phyloP scores from a whole-genome alignment of 169 alveolate species.

The Cryptosporidium sp. region DNA sequence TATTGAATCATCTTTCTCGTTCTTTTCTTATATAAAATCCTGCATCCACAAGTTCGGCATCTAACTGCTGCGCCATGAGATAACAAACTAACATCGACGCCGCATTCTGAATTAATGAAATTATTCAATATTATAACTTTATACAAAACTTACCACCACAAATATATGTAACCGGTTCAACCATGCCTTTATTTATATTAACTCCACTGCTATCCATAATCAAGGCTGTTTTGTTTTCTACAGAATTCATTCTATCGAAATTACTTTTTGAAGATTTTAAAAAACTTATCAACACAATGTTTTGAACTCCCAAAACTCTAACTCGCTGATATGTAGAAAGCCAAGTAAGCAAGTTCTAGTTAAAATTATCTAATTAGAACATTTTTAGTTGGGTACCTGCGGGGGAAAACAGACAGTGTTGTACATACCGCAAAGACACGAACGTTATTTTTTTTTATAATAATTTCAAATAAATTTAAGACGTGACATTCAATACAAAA shows the following conservation, averaged over 20 bases:
- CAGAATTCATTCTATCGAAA: background rate
- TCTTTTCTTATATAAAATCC: constrained; percentile 78
- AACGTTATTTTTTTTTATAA: constrained; percentile 22
- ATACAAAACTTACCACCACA: constrained; percentile 75
- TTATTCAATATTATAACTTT: background rate
- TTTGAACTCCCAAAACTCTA: background rate
- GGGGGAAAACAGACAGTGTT: constrained; percentile 26
- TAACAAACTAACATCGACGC: constrained; percentile 75
- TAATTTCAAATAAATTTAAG: constrained; percentile 29
- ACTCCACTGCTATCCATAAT: background rate
- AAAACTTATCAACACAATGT: background rate
- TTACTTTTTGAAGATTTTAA: background rate
- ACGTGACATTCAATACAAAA: constrained; percentile 39
- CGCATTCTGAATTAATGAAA: constrained; percentile 75
- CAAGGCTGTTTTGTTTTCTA: constrained; percentile 13
- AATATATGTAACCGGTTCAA: constrained; percentile 74
- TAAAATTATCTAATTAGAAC: background rate
- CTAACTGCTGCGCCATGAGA: constrained; percentile 76
- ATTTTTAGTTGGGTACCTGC: constrained; percentile 12
- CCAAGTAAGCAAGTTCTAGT: background rate
- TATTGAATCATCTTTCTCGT: constrained; percentile 78
- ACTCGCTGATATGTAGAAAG: background rate
- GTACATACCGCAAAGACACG: constrained; percentile 51
- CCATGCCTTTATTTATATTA: background rate
- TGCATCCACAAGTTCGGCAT: constrained; percentile 79